A percentile compares a stretch with the other conserved stretches of the same genome.
These are phyloP conservation scores for Suillus cothurnatus DNA, from an alignment of 768 basidiomycete species.

Conservation along the genomic window DNA sequence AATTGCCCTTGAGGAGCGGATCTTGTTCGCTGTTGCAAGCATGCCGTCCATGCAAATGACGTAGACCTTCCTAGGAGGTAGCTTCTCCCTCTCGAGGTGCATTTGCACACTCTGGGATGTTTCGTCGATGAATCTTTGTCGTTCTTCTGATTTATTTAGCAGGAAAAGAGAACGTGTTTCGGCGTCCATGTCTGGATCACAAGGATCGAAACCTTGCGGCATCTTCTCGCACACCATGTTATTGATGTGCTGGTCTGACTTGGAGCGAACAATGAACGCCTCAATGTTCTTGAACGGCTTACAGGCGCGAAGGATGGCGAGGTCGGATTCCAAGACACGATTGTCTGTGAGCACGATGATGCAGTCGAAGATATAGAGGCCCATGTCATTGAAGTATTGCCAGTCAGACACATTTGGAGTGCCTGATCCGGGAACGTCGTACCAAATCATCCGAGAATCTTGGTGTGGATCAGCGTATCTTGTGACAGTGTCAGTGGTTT, in stretches of 20 bases:
- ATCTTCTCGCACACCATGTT: slow-evolving; percentile 13
- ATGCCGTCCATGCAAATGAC: slow-evolving; percentile 19
- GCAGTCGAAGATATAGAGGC: no score
- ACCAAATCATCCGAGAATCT: no score
- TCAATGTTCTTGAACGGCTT: no score
- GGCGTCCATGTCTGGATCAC: neutral
- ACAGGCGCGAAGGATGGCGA: no score
- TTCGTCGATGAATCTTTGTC: slow-evolving; percentile 19
- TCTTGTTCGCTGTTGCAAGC: neutral
- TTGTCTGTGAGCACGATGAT: no score
- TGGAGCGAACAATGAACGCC: slow-evolving; percentile 17
- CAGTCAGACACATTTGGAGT: no score
- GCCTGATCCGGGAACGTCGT: no score
- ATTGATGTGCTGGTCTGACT: slow-evolving; percentile 18
- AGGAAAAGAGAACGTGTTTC: slow-evolving; percentile 1
- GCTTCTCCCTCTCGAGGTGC: slow-evolving; percentile 14
- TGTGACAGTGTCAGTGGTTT: no score
- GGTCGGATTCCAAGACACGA: no score
- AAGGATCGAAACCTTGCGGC: neutral
- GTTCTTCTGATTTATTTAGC: slow-evolving; percentile 13
- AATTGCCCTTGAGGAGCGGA: slow-evolving; percentile 10
- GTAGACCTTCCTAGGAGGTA: slow-evolving; percentile 21
- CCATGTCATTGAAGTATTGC: no score
- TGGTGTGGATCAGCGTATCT: no score
- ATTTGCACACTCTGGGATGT: slow-evolving; percentile 16